Evolutionary conservation across 768 basidiomycete species (phyloP), one percentile per base, ranked within the genome.

Genomic region (Suillus sp.): DNA sequence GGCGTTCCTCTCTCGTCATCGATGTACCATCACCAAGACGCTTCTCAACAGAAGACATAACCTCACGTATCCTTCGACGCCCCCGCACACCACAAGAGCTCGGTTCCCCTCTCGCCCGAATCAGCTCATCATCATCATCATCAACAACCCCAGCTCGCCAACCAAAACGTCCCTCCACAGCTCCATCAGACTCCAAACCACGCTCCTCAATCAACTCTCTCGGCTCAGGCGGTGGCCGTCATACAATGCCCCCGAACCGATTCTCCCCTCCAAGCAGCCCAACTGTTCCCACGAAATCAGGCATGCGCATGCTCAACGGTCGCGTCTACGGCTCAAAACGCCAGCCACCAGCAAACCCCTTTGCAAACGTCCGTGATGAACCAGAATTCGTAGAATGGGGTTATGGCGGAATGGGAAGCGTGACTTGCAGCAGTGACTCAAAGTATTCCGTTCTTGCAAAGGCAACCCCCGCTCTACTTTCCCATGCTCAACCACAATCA

Each of bases 341-440:
- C 56, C 75, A 78, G 40, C 71, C 70, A 13, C 77, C 77, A 57
- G 74, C 77, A 6, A 87, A 91, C 69, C 86, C 83, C 0, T 91
- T 91, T 66, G 88, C 84, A 7, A 87, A 81, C 62, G 86, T 80
- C 16, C 80, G 81, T 5, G 86, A 87, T 34, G 84, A 87, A 0
- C 90, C 90, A 37, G 90, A 90, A 71, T 96, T 96, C 68, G 92
- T 94, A 18, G 94, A 96, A 74, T 96, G 94, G 94, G 94, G 94
- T 0, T 92, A 90, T 63, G 91, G 91, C 37, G 91, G 91, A 2
- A 89, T 94, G 89, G 93, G 93, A 32, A 84, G 83, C 40, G 80
- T 81, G 1, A 57, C 70, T 3, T 70, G 69, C 27, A 74, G 69
- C 22, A 74, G 70, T 37, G 71, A 73, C 27, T 57, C 56, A 40